phyloP scores from a whole-genome alignment of 768 basidiomycete species.

The Lactarius quietus region DNA sequence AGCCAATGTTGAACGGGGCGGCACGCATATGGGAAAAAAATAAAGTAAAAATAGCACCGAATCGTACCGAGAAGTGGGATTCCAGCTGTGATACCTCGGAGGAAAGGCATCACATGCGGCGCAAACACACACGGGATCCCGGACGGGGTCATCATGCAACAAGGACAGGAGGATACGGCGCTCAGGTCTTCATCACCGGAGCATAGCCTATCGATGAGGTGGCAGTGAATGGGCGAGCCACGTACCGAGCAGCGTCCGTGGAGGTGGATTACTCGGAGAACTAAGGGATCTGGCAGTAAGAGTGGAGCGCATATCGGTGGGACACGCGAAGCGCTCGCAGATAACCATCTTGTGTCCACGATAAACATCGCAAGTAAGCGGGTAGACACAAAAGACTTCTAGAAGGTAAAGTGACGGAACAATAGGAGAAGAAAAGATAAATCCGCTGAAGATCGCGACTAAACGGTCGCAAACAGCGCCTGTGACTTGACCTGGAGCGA shows the following conservation, averaged over 20 bases:
- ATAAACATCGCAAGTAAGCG: conserved; percentile 13
- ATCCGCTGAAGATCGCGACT: neutral
- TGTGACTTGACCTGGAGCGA: neutral
- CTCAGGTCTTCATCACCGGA: neutral
- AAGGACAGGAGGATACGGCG: neutral
- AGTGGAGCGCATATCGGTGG: neutral
- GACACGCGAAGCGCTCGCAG: neutral
- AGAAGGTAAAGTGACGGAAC: neutral
- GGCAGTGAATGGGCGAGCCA: conserved; percentile 11
- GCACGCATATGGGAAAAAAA: neutral
- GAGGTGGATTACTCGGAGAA: neutral
- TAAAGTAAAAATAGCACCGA: neutral
- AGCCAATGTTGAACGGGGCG: neutral
- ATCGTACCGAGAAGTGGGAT: neutral
- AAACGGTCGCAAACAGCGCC: neutral
- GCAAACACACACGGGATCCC: neutral
- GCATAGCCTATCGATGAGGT: conserved; percentile 16
- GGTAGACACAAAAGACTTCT: neutral
- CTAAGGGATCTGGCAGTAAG: neutral
- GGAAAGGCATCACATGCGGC: neutral
- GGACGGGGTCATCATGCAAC: neutral
- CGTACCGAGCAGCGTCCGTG: neutral
- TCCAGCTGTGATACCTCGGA: no score
- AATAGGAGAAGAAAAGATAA: neutral
- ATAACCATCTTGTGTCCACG: conserved; percentile 5